Evolutionary conservation across 1,284 basidiomycete species (phyloP).

Genomic region (Puccinia polysora): DNA sequence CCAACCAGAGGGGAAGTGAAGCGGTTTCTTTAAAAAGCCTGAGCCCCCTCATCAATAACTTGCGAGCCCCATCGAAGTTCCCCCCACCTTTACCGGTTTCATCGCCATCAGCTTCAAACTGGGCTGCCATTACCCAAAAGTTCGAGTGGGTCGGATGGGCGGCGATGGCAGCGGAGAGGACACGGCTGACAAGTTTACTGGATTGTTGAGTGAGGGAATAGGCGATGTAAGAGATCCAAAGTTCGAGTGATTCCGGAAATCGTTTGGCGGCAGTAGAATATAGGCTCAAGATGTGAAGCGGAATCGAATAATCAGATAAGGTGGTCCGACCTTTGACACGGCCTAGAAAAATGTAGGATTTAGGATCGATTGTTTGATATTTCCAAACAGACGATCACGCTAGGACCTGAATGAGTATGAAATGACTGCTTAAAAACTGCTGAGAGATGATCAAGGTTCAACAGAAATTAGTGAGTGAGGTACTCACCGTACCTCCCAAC

Average conservation of each 20-base stretch:
- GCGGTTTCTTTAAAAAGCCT: conserved; percentile 48
- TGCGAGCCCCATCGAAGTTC: conserved; percentile 49
- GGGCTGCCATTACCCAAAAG: conserved; percentile 50
- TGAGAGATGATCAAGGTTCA: background rate
- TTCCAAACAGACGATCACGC: background rate
- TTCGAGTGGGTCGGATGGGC: conserved; percentile 49
- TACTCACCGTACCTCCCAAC: conserved; percentile 32
- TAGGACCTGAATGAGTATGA: too few relatives aligned
- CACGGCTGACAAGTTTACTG: conserved; percentile 49
- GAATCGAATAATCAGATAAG: conserved; percentile 51
- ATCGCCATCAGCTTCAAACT: conserved; percentile 51
- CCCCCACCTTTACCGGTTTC: conserved; percentile 50
- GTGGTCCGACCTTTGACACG: conserved; percentile 45
- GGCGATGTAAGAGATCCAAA: conserved; percentile 49
- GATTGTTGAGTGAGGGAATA: conserved; percentile 48
- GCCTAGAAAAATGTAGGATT: conserved; percentile 1
- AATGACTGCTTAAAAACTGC: background rate
- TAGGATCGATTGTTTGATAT: background rate
- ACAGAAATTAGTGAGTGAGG: background rate
- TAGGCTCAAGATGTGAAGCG: conserved; percentile 50
- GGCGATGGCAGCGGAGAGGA: conserved; percentile 49
- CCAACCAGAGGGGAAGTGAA: conserved; percentile 47
- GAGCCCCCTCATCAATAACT: conserved; percentile 50
- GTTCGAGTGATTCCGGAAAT: conserved; percentile 47
- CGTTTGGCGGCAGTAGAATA: conserved; percentile 49